Conservation (phyloP, 176 grass and related monocot species). For the Coix lacrymajobi region DNA sequence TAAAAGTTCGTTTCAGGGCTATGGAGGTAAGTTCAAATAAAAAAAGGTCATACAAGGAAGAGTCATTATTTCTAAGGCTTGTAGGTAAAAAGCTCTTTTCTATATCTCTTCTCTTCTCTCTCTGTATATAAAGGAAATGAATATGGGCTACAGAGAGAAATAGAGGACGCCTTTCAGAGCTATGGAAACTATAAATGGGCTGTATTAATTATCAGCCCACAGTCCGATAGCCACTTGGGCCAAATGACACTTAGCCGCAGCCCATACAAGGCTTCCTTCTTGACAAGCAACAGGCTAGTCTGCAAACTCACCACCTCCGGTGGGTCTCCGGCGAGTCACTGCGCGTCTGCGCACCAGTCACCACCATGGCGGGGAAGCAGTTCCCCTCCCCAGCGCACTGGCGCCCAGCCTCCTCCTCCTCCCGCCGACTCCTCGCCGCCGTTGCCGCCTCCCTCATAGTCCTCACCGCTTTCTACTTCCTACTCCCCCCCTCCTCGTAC, state of each 20-base stretch:
- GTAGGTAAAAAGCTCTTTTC: too few species aligned
- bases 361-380: slow-evolving; percentile 74
- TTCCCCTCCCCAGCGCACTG: slow-evolving; percentile 43
- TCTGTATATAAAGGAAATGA: too few species aligned
- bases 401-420: slow-evolving; percentile 38
- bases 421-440: slow-evolving; percentile 40
- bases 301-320: background rate
- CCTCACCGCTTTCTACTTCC: slow-evolving; percentile 24
- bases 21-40: too few species aligned
- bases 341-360: background rate
- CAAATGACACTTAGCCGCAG: background rate
- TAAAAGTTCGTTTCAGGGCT: too few species aligned
- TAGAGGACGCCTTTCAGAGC: background rate
- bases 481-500: slow-evolving; percentile 31
- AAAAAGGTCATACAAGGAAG: too few species aligned
- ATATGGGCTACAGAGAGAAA: too few species aligned
- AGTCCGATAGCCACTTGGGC: background rate
- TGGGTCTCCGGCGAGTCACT: background rate
- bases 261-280: background rate
- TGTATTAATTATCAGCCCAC: background rate
- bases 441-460: slow-evolving; percentile 28
- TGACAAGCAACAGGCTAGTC: background rate
- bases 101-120: too few species aligned
- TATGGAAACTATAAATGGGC: background rate
- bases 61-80: too few species aligned